Base-by-base conservation (phyloP, 2,329 filamentous ascomycete genomes). In the Fusarium newnesense region DNA sequence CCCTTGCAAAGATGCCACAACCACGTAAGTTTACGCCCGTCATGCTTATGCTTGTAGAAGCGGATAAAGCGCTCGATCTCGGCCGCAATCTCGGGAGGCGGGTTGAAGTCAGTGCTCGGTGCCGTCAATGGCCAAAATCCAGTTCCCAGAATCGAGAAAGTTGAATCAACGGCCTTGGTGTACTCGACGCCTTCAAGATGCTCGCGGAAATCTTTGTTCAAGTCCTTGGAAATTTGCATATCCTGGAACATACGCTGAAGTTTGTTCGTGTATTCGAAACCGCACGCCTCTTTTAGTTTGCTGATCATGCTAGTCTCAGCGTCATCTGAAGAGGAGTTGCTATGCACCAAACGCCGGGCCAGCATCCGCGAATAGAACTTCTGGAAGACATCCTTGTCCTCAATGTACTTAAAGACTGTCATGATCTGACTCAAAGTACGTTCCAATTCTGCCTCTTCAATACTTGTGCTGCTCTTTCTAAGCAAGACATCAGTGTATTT, bases 381-480 rank as follows among this genome's bases (percentile, higher is more conserved):
- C 83, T 98, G 96, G 88, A 99, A 99, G 9, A 99, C 97, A 79
- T 99, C 96, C 87, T 99, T 99, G 84, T 99, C 97, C 81, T 99
- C 96, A 73, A 99, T 98, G 83, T 99, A 99, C 85, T 98, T 98
- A 90, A 99, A 99, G 62, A 99, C 94, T 4, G 96, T 98, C 96
- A 99, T 99, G 78, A 99, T 96, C 81, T 98, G 94, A 26, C 90
- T 91, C 36, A 98, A 86, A 37, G 94, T 93, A 75, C 93, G 92
- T 84, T 99, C 96, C 77, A 98, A 88, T 79, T 99, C 96, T 37
- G 94, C 93, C 80, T 99, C 96, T 80, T 98, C 96, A 19, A 95
- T 94, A 77, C 95, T 94, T 76, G 95, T 97, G 36, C 93, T 93
- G 75, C 94, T 96, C 87, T 97, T 98, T 83, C 96, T 96, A 58